Percentiles rank a stretch among this genome's conserved stretches.
Evolutionary conservation across 805 yeast species (phyloP).

Genomic region (Kodamaea neixiangensis): DNA sequence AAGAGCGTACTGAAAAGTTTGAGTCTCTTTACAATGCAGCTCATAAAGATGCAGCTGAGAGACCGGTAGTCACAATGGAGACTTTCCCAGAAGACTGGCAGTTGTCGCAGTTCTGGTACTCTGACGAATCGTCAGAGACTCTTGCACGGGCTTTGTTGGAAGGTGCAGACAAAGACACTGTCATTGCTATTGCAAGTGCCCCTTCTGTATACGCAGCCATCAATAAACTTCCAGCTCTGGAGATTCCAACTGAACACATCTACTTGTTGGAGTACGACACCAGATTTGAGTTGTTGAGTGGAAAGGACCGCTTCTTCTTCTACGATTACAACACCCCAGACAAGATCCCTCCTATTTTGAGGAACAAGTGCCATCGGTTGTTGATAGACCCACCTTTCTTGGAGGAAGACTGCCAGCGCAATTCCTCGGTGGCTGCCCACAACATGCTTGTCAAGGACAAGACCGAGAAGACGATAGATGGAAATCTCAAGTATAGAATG

Average conservation of each 20-base stretch:
- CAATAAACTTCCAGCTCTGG: slow-evolving; percentile 48
- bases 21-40: slow-evolving; percentile 55
- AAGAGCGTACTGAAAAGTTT: slow-evolving; percentile 56
- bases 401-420: slow-evolving; percentile 77
- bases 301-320: slow-evolving; percentile 61
- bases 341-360: slow-evolving; percentile 55
- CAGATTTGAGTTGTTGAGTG: slow-evolving; percentile 74
- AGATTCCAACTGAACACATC: slow-evolving; percentile 66
- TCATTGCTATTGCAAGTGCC: slow-evolving; percentile 78
- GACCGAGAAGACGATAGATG: slow-evolving; percentile 37
- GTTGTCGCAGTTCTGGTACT: slow-evolving; percentile 89
- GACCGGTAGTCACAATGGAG: slow-evolving; percentile 56
- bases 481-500: slow-evolving; percentile 48
- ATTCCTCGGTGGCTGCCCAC: slow-evolving; percentile 56
- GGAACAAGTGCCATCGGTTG: slow-evolving; percentile 66
- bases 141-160: slow-evolving; percentile 72
- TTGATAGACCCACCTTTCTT: slow-evolving; percentile 89
- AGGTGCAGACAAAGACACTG: slow-evolving; percentile 73
- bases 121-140: slow-evolving; percentile 67
- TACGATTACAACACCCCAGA: slow-evolving; percentile 78
- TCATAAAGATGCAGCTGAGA: slow-evolving; percentile 46
- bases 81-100: slow-evolving; percentile 92
- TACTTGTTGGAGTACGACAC: slow-evolving; percentile 78
- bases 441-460: slow-evolving; percentile 50
- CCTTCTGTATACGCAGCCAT: slow-evolving; percentile 92